Percentiles rank a stretch among this genome's conserved stretches.
Evolutionary conservation across 371 early-diverging fungal genomes (phyloP).

Genomic region (Mucor racemosus): DNA sequence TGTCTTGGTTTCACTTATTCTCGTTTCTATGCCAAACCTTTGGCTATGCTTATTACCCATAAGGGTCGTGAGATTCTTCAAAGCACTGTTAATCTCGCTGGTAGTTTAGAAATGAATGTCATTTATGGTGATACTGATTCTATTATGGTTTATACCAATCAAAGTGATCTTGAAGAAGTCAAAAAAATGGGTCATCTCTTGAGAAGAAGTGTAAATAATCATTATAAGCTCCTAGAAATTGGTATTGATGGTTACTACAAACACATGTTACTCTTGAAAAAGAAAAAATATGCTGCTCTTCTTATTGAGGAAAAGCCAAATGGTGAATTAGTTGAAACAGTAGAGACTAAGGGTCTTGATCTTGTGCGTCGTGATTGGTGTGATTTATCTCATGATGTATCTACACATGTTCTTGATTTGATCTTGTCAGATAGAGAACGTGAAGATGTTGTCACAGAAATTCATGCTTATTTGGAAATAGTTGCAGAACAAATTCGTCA

Average conservation of each 20-base stretch:
- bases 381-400: conserved; percentile 88
- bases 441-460: conserved; percentile 77
- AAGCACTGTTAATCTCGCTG: conserved; percentile 91
- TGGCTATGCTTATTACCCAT: conserved; percentile 98
- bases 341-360: conserved; percentile 99
- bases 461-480: conserved; percentile 75
- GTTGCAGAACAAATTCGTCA: conserved; percentile 79
- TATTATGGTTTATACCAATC: conserved; percentile 98
- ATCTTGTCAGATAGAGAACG: conserved; percentile 78
- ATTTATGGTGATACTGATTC: conserved; percentile 99
- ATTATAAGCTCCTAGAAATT: conserved; percentile 94
- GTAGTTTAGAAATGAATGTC: conserved; percentile 79
- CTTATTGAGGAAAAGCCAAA: conserved; percentile 66
- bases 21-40: conserved; percentile 97
- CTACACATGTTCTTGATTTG: conserved; percentile 75
- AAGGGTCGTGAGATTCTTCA: conserved; percentile 98
- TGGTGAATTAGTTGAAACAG: conserved; percentile 59
- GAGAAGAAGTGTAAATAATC: conserved; percentile 88
- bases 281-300: conserved; percentile 99
- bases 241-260: conserved; percentile 98
- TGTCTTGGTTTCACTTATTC: conserved; percentile 97
- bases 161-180: conserved; percentile 76
- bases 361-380: conserved; percentile 99
- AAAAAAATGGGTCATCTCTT: conserved; percentile 83
- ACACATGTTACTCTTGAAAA: conserved; percentile 96